Conservation (phyloP, 1,284 basidiomycete species). For the Austropuccinia psidii region DNA sequence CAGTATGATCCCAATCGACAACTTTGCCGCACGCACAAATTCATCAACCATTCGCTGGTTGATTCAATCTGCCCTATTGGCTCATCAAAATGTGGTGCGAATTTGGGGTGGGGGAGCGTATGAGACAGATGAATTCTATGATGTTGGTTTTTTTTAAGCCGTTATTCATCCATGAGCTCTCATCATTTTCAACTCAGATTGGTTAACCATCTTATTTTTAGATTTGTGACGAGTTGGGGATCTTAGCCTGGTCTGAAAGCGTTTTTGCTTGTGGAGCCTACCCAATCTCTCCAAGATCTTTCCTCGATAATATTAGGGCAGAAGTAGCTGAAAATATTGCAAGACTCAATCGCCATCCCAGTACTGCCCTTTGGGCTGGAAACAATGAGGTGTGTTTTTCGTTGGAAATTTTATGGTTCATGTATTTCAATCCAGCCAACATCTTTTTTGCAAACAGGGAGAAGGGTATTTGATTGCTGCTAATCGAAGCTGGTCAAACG, state of each 20-base stretch:
- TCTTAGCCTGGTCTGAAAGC: slow-evolving; percentile 60
- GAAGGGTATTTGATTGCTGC: slow-evolving; percentile 31
- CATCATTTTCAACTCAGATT: slow-evolving; percentile 47
- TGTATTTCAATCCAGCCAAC: no score
- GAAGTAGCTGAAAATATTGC: slow-evolving; percentile 59
- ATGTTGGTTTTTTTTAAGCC: slow-evolving; percentile 6
- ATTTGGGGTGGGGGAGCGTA: slow-evolving; percentile 44
- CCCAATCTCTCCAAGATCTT: slow-evolving; percentile 46
- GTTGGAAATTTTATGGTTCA: background rate
- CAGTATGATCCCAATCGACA: slow-evolving; percentile 35
- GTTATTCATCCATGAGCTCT: background rate
- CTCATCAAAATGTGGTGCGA: slow-evolving; percentile 42
- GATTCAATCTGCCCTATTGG: slow-evolving; percentile 37
- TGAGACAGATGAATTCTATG: slow-evolving; percentile 39
- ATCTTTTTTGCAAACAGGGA: background rate
- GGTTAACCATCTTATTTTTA: slow-evolving; percentile 49
- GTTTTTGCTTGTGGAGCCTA: slow-evolving; percentile 36
- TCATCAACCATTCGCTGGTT: slow-evolving; percentile 39
- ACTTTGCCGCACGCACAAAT: slow-evolving; percentile 15
- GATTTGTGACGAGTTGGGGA: slow-evolving; percentile 58
- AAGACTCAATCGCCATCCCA: slow-evolving; percentile 56
- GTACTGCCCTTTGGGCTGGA: slow-evolving; percentile 57
- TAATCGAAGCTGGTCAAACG: slow-evolving; percentile 18
- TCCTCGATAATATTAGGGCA: slow-evolving; percentile 54
- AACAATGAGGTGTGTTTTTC: slow-evolving; percentile 52